These are phyloP conservation scores for Plantago rigida DNA, from an alignment of 305 asterid species.

Conservation along the genomic window DNA sequence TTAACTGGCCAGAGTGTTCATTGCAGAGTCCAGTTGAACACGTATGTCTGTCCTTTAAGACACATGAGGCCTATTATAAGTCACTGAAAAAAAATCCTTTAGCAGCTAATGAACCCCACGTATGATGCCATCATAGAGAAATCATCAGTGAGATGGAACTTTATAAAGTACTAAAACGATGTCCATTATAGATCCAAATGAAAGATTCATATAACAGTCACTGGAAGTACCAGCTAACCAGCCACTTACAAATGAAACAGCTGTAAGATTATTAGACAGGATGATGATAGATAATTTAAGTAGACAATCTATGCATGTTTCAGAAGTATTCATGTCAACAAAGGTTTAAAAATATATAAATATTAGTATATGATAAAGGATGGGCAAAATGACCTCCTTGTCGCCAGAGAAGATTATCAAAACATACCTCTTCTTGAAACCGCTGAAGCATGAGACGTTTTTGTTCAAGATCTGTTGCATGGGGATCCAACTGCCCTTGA, in stretches of 20 bases:
- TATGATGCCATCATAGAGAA: not conserved
- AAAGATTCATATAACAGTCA: conserved; percentile 1
- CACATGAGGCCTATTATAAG: not conserved
- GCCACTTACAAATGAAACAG: not conserved
- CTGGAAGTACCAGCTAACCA: not conserved
- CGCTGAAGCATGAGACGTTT: conserved; percentile 96
- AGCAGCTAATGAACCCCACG: not conserved
- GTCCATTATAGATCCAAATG: not conserved
- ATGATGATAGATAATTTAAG: not conserved
- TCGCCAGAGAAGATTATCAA: conserved; percentile 20
- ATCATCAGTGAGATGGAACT: not conserved
- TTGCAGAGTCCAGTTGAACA: not conserved
- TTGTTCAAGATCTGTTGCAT: conserved; percentile 80
- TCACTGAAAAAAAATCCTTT: not conserved
- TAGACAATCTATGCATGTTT: not conserved
- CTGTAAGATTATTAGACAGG: conserved; percentile 3
- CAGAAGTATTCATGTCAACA: conserved; percentile 11
- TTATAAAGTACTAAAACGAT: not conserved
- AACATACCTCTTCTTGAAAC: conserved; percentile 84
- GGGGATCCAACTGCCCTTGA: conserved; percentile 79
- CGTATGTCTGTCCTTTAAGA: not conserved
- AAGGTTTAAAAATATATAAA: conserved; percentile 2
- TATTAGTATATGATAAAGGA: conserved; percentile 6
- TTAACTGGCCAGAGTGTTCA: no score
- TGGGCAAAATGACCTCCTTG: not conserved